A percentile compares a stretch with the other conserved stretches of the same genome.
These are phyloP conservation scores for Termitomyces sp. DNA, from an alignment of 768 basidiomycete species.

Conservation along the genomic window DNA sequence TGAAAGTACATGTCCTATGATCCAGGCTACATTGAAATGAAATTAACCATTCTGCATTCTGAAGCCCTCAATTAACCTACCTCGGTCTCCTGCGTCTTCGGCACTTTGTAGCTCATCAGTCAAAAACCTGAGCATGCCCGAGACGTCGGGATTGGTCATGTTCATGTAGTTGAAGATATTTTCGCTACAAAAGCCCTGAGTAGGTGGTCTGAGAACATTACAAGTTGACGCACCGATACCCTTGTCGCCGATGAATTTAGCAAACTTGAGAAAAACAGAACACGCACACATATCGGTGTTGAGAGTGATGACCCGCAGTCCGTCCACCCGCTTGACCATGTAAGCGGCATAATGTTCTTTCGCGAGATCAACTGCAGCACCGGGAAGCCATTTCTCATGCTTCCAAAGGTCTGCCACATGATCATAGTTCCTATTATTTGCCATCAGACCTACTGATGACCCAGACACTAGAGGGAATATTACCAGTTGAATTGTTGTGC, in stretches of 20 bases:
- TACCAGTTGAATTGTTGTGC: constrained; percentile 66
- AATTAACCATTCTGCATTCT: constrained; percentile 29
- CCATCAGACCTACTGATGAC: background rate
- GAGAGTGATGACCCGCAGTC: constrained; percentile 66
- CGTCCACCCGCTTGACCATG: constrained; percentile 63
- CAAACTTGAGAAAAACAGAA: background rate
- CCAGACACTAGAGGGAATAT: background rate
- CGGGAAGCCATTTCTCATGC: constrained; percentile 65
- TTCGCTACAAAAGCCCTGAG: constrained; percentile 29
- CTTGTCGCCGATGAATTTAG: constrained; percentile 10
- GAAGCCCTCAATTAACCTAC: constrained; percentile 23
- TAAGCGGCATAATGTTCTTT: constrained; percentile 70
- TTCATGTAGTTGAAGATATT: constrained; percentile 82
- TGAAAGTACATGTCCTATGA: constrained; percentile 52
- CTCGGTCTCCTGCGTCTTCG: constrained; percentile 72
- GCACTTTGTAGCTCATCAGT: constrained; percentile 77
- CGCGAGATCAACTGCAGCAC: constrained; percentile 51
- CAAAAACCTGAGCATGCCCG: constrained; percentile 74
- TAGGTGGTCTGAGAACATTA: background rate
- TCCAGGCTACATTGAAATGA: constrained; percentile 38
- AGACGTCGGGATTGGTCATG: constrained; percentile 61
- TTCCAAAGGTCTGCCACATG: constrained; percentile 71
- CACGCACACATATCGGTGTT: constrained; percentile 74
- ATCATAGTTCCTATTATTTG: constrained; percentile 61
- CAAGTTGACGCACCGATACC: constrained; percentile 28